Evolutionary conservation across 371 early-diverging fungal genomes (phyloP).

Genomic region (Mucor racemosus): DNA sequence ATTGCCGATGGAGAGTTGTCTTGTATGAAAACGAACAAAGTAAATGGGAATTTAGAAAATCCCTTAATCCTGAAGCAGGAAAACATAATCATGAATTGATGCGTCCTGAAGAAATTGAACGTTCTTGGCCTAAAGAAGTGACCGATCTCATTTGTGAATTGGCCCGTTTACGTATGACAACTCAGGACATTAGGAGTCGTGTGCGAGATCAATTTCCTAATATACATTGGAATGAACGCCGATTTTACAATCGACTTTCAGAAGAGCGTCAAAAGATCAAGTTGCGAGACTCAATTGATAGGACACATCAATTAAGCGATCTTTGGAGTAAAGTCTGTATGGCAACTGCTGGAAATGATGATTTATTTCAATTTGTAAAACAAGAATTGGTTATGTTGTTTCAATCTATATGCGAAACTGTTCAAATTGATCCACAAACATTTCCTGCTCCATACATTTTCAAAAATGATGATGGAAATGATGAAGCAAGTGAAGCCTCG

Average conservation of each 20-base stretch:
- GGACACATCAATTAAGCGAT: constrained; percentile 43
- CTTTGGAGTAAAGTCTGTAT: constrained; percentile 46
- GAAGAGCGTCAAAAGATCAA: constrained; percentile 65
- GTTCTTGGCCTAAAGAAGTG: constrained; percentile 62
- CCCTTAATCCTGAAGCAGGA: constrained; percentile 62
- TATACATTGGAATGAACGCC: constrained; percentile 67
- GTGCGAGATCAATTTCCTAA: constrained; percentile 60
- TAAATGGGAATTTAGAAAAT: constrained; percentile 64
- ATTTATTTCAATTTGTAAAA: constrained; percentile 40
- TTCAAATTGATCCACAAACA: constrained; percentile 33
- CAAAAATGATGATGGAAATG: neutral
- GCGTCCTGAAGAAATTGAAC: constrained; percentile 61
- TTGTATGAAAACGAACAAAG: constrained; percentile 53
- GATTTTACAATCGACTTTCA: constrained; percentile 66
- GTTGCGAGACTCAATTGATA: constrained; percentile 49
- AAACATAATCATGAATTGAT: constrained; percentile 64
- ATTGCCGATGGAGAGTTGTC: constrained; percentile 68
- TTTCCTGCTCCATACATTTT: constrained; percentile 17
- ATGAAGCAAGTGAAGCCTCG: neutral
- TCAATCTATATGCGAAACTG: constrained; percentile 48
- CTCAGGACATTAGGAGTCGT: constrained; percentile 57
- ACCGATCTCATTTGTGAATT: constrained; percentile 58
- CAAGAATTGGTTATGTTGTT: constrained; percentile 33
- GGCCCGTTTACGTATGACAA: constrained; percentile 54
- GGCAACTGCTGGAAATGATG: constrained; percentile 48